Conservation (phyloP, 2,329 filamentous ascomycete species). For the Fusarium xylarioides region DNA sequence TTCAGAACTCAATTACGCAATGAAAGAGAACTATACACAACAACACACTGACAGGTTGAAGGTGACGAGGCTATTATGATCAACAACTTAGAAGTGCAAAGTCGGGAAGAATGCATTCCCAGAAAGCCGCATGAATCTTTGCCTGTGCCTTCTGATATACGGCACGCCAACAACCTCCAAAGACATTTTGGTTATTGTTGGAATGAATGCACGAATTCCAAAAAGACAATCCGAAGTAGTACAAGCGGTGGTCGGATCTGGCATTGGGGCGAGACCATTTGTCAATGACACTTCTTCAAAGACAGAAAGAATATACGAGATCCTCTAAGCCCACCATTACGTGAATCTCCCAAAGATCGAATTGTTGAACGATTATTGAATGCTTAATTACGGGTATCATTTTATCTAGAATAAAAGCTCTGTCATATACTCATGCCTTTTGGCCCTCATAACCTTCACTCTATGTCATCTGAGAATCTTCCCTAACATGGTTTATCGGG, state of each 20-base stretch:
- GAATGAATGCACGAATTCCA: not conserved
- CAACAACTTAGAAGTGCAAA: not conserved
- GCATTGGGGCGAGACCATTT: not conserved
- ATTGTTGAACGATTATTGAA: not conserved
- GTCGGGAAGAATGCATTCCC: not conserved
- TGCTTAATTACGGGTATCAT: constrained; percentile 36
- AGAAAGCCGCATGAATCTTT: not conserved
- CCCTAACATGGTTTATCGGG: constrained; percentile 38
- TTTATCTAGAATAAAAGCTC: constrained; percentile 9
- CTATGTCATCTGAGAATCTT: constrained; percentile 8
- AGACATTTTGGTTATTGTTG: not conserved
- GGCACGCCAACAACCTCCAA: not conserved
- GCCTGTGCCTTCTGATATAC: not conserved
- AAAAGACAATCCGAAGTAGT: not conserved
- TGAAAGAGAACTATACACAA: not conserved
- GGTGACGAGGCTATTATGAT: not conserved
- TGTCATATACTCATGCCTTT: not conserved
- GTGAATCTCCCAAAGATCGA: not conserved
- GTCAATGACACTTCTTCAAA: not conserved
- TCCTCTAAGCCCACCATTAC: not conserved
- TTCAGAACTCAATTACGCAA: not conserved
- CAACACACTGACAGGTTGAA: not conserved
- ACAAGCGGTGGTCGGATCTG: not conserved
- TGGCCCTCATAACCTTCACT: not conserved
- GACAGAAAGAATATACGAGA: not conserved